Evolutionary conservation across 805 yeast genomes (phyloP), one percentile per base, ranked within the genome.

Genomic region (Cyberlindnera meyerae): DNA sequence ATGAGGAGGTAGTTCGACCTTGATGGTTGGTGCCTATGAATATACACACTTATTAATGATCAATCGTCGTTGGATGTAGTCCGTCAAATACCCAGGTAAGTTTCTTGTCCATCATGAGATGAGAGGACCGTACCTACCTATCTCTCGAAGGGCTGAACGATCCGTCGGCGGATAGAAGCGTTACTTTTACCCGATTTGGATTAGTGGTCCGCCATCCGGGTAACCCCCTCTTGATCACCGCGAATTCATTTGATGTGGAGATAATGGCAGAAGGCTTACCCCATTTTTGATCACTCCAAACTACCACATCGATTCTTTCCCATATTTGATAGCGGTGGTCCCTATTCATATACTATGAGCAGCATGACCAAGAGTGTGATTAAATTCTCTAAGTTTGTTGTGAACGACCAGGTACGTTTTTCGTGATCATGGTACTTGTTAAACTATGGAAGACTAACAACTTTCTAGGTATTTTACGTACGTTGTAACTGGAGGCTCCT

Each of bases 301-400:
- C 24, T 21, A 8, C 11, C n/a, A n/a, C n/a, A n/a, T n/a, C n/a
- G n/a, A n/a, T 21, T 21, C 24, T 21, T 11, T 21, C 24, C 11
- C 24, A 21, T 21, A 21, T n/a, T n/a, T n/a, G n/a, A n/a, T n/a
- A n/a, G n/a, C 24, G 8, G 11, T 8, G 11, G 11, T 8, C 8
- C 24, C 11, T 21, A 11, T 24, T 14, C 9, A 12, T 8, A 12
- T 11, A 12, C 9, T 11, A 42, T 37, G 36, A 32, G 29, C 14
- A 39, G 11, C 9, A 27, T 24, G 29, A 8, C 37, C 6, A 38
- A 33, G 13, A 24, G 24, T 6, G 33, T 37, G 4, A 58, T 75
- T 9, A 54, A 67, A 40, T 79, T 79, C 55, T 69, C 71, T 48
- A 70, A 68, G 45, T 77, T 68, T 43, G 58, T 68, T 0, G 85